These are phyloP conservation scores for Plenodomus tracheiphilus DNA, from an alignment of 2,329 filamentous ascomycete genomes.

Conservation along the genomic window DNA sequence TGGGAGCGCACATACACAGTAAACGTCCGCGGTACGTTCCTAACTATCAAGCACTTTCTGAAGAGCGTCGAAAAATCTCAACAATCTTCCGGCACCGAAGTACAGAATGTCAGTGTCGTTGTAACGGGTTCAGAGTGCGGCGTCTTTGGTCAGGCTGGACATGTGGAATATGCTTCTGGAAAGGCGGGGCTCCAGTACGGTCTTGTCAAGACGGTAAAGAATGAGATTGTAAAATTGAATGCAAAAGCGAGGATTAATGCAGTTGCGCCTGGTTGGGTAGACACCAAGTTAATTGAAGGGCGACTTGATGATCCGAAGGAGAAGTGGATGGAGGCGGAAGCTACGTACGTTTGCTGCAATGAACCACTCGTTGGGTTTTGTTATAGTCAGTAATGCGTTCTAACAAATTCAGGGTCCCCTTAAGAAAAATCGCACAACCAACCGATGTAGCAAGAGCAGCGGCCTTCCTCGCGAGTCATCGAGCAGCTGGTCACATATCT, in stretches of 20 bases:
- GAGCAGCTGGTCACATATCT: constrained; percentile 58
- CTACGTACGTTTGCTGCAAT: constrained; percentile 39
- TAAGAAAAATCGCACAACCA: constrained; percentile 54
- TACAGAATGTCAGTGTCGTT: constrained; percentile 57
- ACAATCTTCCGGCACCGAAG: constrained; percentile 40
- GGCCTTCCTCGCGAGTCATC: constrained; percentile 55
- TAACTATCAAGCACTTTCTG: constrained; percentile 61
- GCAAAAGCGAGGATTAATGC: constrained; percentile 57
- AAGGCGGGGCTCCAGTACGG: constrained; percentile 56
- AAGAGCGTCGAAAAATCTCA: constrained; percentile 48
- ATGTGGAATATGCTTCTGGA: constrained; percentile 56
- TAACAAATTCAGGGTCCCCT: constrained; percentile 39
- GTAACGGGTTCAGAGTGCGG: constrained; percentile 59
- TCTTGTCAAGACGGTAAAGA: constrained; percentile 57
- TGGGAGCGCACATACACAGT: constrained; percentile 57
- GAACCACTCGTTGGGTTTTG: not conserved
- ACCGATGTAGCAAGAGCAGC: constrained; percentile 55
- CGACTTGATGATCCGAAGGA: constrained; percentile 55
- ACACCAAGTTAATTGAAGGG: constrained; percentile 54
- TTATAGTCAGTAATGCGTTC: not conserved
- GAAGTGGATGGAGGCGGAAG: constrained; percentile 55
- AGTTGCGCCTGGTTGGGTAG: constrained; percentile 55
- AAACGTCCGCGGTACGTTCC: constrained; percentile 57
- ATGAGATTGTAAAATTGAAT: constrained; percentile 59
- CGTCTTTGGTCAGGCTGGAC: constrained; percentile 55